Conservation (phyloP, 2,329 filamentous ascomycete species). For the Scleromitrula shiraiana region DNA sequence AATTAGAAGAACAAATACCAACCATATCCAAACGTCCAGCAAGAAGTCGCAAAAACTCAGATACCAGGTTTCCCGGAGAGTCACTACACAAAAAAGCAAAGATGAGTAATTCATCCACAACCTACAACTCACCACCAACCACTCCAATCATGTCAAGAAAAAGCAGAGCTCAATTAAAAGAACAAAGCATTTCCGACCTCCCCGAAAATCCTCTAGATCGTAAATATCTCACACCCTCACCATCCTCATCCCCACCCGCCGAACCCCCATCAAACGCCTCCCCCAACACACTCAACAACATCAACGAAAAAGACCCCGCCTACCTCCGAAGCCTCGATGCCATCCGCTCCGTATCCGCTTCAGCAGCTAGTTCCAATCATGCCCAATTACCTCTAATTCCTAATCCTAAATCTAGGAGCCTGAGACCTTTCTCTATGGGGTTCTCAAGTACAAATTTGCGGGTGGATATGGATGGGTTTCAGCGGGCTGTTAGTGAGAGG, state of each 20-base stretch:
- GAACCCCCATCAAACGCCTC: constrained; percentile 3
- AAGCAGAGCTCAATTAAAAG: not conserved
- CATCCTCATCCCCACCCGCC: not conserved
- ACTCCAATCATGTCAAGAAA: no score
- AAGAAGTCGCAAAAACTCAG: no score
- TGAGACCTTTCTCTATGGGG: not conserved
- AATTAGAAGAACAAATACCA: no score
- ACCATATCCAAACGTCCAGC: no score
- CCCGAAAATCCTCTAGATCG: constrained; percentile 1
- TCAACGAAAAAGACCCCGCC: constrained; percentile 21
- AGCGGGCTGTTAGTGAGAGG: not conserved
- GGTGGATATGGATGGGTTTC: not conserved
- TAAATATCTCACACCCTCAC: constrained; percentile 4
- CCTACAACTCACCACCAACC: no score
- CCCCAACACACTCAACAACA: constrained; percentile 17
- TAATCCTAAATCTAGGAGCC: not conserved
- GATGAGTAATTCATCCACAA: no score
- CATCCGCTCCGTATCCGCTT: constrained; percentile 7
- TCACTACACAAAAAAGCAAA: no score
- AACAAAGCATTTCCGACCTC: no score
- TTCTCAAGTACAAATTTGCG: no score
- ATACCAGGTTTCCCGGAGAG: no score
- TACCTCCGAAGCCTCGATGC: constrained; percentile 16
- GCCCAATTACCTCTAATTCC: not conserved
- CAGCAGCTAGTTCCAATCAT: not conserved